phyloP scores from a whole-genome alignment of 179 eudicot species.

The Spinacia oleracea region DNA sequence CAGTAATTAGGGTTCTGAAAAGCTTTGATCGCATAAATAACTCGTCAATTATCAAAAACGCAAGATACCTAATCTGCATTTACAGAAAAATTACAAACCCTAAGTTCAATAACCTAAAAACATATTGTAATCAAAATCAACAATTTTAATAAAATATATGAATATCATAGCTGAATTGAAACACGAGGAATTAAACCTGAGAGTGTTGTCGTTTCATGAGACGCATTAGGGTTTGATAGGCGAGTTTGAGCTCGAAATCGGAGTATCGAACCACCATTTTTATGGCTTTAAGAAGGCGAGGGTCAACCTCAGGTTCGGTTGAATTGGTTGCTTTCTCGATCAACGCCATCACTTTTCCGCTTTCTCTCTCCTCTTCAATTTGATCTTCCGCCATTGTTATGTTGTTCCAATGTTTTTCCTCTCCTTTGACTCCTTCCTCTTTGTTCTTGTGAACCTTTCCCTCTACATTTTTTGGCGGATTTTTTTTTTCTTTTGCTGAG shows the following conservation, averaged over 20 bases:
- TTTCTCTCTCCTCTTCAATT: conserved; percentile 36
- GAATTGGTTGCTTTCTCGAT: conserved; percentile 84
- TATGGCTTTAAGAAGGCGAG: conserved; percentile 83
- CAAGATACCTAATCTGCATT: conserved; percentile 76
- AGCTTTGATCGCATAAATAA: conserved; percentile 92
- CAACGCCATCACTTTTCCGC: conserved; percentile 40
- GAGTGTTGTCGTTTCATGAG: conserved; percentile 90
- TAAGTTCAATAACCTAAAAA: no score
- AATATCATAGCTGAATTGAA: background rate
- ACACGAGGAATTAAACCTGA: conserved; percentile 50
- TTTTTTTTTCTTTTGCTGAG: no score
- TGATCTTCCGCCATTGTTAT: conserved; percentile 33
- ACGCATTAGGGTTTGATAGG: conserved; percentile 67
- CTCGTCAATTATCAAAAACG: conserved; percentile 85
- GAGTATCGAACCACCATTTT: conserved; percentile 66
- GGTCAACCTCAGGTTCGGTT: conserved; percentile 69
- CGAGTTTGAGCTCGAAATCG: conserved; percentile 74
- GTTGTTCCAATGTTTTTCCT: conserved; percentile 19
- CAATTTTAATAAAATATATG: background rate
- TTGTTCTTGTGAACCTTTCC: background rate
- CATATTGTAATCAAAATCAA: no score
- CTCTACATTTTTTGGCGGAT: no score
- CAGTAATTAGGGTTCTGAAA: conserved; percentile 70
- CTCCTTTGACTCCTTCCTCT: conserved; percentile 34
- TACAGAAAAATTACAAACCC: conserved; percentile 9